phyloP scores from a whole-genome alignment of 208 protist species.

The Trypanosoma avium region DNA sequence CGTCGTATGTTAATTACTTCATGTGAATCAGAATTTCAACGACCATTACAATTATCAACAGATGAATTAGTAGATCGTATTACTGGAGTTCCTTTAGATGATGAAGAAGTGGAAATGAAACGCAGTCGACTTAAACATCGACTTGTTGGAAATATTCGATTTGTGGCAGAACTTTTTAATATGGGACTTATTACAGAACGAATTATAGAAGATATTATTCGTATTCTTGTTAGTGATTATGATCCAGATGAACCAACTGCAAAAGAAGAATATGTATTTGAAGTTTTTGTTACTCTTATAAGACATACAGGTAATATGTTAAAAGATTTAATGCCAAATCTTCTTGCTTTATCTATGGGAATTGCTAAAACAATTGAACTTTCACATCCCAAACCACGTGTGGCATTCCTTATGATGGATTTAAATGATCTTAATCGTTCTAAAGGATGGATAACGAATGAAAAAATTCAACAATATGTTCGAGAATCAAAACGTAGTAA shows the following conservation, averaged over 20 bases:
- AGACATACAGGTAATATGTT: slow-evolving; percentile 42
- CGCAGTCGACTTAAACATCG: slow-evolving; percentile 65
- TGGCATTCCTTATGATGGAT: slow-evolving; percentile 86
- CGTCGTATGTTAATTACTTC: slow-evolving; percentile 48
- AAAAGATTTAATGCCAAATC: slow-evolving; percentile 31
- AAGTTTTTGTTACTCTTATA: slow-evolving; percentile 72
- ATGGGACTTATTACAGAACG: slow-evolving; percentile 57
- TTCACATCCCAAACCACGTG: slow-evolving; percentile 61
- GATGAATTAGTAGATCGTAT: slow-evolving; percentile 76
- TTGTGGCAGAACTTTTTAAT: slow-evolving; percentile 83
- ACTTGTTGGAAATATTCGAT: slow-evolving; percentile 84
- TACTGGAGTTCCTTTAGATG: slow-evolving; percentile 49
- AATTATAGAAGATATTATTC: slow-evolving; percentile 69
- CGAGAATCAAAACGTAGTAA: not conserved
- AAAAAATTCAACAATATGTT: slow-evolving; percentile 29
- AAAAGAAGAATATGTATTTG: slow-evolving; percentile 74
- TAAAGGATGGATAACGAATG: slow-evolving; percentile 43
- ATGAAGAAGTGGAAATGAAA: slow-evolving; percentile 76
- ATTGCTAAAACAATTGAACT: slow-evolving; percentile 59
- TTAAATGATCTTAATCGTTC: slow-evolving; percentile 57
- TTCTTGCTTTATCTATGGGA: slow-evolving; percentile 52
- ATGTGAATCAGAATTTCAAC: slow-evolving; percentile 73
- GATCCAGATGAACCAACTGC: slow-evolving; percentile 40
- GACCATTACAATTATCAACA: slow-evolving; percentile 60
- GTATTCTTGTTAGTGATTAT: slow-evolving; percentile 61